Percentiles rank a stretch among this genome's conserved stretches.
phyloP scores from a whole-genome alignment of 2,329 filamentous ascomycete genomes.

The Botrytis elliptica region DNA sequence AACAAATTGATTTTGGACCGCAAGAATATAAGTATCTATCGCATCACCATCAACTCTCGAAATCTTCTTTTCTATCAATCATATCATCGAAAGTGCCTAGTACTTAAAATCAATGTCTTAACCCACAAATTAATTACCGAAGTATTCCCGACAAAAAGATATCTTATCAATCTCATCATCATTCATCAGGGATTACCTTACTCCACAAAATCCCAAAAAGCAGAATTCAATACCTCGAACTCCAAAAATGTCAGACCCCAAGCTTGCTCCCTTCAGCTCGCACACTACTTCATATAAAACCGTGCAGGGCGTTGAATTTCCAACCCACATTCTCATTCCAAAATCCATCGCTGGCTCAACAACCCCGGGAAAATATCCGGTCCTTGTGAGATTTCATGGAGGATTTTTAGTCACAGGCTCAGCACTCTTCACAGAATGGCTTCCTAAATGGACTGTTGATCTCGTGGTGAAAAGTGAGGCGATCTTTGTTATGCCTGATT shows the following conservation, averaged over 20 bases:
- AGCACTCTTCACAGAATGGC: conserved; percentile 9
- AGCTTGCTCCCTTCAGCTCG: neutral
- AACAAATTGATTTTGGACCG: neutral
- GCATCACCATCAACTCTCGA: fast-evolving
- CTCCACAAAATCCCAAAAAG: neutral
- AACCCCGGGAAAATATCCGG: conserved; percentile 17
- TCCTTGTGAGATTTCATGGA: conserved; percentile 24
- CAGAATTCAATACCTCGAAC: neutral
- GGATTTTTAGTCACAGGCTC: conserved; percentile 11
- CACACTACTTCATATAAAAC: neutral
- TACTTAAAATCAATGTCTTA: neutral
- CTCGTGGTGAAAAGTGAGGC: conserved; percentile 31
- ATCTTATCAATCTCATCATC: neutral
- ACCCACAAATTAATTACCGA: neutral
- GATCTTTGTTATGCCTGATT: conserved; percentile 48
- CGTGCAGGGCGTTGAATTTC: neutral
- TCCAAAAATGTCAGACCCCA: conserved; percentile 9
- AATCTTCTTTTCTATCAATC: neutral
- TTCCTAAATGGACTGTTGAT: neutral
- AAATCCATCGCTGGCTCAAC: conserved; percentile 11
- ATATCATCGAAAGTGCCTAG: neutral
- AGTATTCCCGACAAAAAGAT: neutral
- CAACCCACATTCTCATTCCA: conserved; percentile 19
- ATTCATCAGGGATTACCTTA: neutral
- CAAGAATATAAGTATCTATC: neutral